Percentiles rank a stretch among this genome's conserved stretches.
Evolutionary conservation across 345 rosid genomes (phyloP).

Genomic region (Eucalyptus pauciflora): DNA sequence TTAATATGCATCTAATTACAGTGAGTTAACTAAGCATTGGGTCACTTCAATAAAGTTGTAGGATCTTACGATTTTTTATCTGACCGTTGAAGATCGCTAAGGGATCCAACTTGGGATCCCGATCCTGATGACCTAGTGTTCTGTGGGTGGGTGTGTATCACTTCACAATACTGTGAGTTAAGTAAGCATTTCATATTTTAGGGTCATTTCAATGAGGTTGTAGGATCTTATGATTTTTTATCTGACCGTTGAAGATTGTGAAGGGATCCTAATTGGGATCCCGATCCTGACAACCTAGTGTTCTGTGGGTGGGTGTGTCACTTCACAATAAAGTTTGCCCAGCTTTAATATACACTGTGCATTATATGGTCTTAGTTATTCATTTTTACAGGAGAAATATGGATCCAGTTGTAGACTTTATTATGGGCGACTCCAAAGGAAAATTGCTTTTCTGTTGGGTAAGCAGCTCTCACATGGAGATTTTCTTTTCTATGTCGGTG

Average conservation of each 20-base stretch:
- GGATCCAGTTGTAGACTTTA: slow-evolving; percentile 8
- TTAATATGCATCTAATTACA: neutral
- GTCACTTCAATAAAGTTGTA: neutral
- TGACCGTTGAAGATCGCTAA: neutral
- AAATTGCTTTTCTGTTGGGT: slow-evolving; percentile 58
- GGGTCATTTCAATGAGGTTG: neutral
- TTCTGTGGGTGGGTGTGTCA: neutral
- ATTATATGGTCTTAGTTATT: neutral
- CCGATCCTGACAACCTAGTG: neutral
- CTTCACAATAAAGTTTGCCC: neutral
- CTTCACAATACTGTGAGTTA: neutral
- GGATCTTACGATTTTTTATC: neutral
- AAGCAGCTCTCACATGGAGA: neutral
- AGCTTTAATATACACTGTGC: neutral
- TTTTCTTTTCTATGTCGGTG: neutral
- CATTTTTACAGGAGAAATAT: slow-evolving; percentile 30
- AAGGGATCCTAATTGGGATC: neutral
- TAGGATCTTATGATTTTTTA: neutral
- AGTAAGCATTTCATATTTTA: neutral
- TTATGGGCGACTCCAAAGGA: slow-evolving; percentile 19
- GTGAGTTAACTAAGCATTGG: neutral
- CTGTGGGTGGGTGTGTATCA: neutral
- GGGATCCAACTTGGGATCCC: neutral
- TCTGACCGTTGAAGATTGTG: neutral
- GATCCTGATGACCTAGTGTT: neutral